A percentile compares a stretch with the other conserved stretches of the same genome.
phyloP scores from a whole-genome alignment of 352 stramenopile species.

The Phytopythium mirpurense region DNA sequence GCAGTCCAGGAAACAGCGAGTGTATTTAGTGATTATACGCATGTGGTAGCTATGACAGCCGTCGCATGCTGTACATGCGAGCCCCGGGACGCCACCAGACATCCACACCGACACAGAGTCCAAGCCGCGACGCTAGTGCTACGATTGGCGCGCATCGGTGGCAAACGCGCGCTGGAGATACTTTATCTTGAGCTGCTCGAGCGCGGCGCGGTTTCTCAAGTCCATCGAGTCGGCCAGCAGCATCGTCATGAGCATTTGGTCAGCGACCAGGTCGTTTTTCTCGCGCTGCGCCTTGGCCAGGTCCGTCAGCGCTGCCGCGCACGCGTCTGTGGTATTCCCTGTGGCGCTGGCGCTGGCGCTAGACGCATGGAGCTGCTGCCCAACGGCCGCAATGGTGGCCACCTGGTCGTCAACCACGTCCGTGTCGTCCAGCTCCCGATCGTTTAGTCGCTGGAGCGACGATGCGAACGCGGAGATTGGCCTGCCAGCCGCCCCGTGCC shows the following conservation, averaged over 20 bases:
- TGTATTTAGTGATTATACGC: slow-evolving; percentile 1
- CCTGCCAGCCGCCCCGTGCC: neutral
- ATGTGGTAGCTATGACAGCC: no score
- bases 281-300: slow-evolving; percentile 9
- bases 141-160: neutral
- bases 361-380: neutral
- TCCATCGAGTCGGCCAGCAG: slow-evolving; percentile 10
- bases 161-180: slow-evolving; percentile 13
- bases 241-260: slow-evolving; percentile 18
- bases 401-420: slow-evolving; percentile 5
- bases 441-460: slow-evolving; percentile 5
- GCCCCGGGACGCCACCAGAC: no score
- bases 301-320: slow-evolving; percentile 6
- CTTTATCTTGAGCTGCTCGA: slow-evolving; percentile 15
- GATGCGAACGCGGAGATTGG: neutral
- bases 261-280: slow-evolving; percentile 14
- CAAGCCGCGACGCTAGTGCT: neutral
- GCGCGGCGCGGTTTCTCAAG: slow-evolving; percentile 6
- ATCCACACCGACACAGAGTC: no score
- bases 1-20: neutral
- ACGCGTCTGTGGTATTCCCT: no score
- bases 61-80: no score
- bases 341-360: neutral
- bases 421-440: neutral
- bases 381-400: slow-evolving; percentile 4